phyloP scores from a whole-genome alignment of 345 rosid species.

The Aquilaria yunnanensis region DNA sequence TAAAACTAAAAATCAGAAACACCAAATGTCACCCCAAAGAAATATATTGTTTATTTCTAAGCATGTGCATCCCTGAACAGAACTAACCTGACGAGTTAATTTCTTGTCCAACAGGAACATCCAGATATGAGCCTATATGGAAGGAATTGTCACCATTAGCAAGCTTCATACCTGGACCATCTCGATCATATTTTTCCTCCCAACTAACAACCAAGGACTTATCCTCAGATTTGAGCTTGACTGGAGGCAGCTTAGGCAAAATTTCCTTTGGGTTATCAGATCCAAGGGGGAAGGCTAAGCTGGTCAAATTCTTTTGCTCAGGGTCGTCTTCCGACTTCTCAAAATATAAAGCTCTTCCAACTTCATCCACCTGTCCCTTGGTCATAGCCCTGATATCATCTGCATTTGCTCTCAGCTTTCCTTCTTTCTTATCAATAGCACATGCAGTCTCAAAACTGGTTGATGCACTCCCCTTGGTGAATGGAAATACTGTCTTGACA shows the following conservation, averaged over 20 bases:
- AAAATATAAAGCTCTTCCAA: slow-evolving; percentile 71
- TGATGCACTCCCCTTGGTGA: slow-evolving; percentile 46
- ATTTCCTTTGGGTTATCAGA: slow-evolving; percentile 72
- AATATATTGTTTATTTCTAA: too few species aligned
- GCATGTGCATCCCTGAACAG: neutral
- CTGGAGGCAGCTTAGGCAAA: slow-evolving; percentile 92
- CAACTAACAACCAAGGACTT: slow-evolving; percentile 60
- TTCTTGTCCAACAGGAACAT: slow-evolving; percentile 95
- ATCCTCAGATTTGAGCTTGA: slow-evolving; percentile 91
- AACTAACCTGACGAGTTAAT: slow-evolving; percentile 80
- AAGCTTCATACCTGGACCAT: slow-evolving; percentile 50
- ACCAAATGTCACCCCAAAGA: too few species aligned
- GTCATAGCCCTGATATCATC: slow-evolving; percentile 50
- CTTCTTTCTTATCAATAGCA: slow-evolving; percentile 53
- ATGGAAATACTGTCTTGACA: slow-evolving; percentile 67
- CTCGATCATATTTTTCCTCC: slow-evolving; percentile 83
- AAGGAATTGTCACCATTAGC: slow-evolving; percentile 55
- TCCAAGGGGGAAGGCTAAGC: slow-evolving; percentile 45
- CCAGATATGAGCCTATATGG: slow-evolving; percentile 81
- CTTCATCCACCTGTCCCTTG: slow-evolving; percentile 89
- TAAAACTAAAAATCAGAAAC: too few species aligned
- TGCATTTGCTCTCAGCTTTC: slow-evolving; percentile 50
- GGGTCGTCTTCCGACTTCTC: slow-evolving; percentile 51
- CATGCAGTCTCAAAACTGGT: slow-evolving; percentile 32
- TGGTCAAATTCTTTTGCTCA: slow-evolving; percentile 42